Percentiles rank a stretch among this genome's conserved stretches.
Evolutionary conservation across 495 filamentous ascomycete species (phyloP).

Genomic region (Astrocystis sublimbata): DNA sequence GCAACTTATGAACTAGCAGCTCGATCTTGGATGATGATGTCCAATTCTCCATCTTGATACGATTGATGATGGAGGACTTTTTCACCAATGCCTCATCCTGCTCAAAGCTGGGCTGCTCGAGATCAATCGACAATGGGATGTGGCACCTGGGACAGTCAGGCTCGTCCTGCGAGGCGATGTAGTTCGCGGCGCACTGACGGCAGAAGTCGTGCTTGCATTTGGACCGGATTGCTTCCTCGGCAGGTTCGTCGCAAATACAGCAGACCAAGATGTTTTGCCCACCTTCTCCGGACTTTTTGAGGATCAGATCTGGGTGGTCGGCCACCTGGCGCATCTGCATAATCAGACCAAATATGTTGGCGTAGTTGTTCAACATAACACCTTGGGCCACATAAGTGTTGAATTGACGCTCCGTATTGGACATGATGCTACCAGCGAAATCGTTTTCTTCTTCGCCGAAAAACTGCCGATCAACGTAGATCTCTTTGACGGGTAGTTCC

Average conservation of each 20-base stretch:
- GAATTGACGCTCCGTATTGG: slow-evolving; percentile 79
- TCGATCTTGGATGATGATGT: slow-evolving; percentile 98
- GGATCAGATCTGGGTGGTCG: slow-evolving; percentile 90
- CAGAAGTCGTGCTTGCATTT: slow-evolving; percentile 95
- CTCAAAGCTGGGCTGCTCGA: slow-evolving; percentile 90
- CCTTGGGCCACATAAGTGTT: slow-evolving; percentile 93
- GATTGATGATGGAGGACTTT: slow-evolving; percentile 94
- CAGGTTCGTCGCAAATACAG: slow-evolving; percentile 90
- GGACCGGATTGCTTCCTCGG: slow-evolving; percentile 90
- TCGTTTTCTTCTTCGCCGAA: slow-evolving; percentile 95
- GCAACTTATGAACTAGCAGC: slow-evolving; percentile 88
- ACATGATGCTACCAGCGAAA: slow-evolving; percentile 95
- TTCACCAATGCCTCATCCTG: slow-evolving; percentile 81
- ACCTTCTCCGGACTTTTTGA: slow-evolving; percentile 80
- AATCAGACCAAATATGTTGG: slow-evolving; percentile 84
- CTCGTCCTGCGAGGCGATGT: slow-evolving; percentile 69
- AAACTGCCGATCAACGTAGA: slow-evolving; percentile 87
- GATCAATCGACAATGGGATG: slow-evolving; percentile 82
- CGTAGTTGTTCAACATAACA: slow-evolving; percentile 96
- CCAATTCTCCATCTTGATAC: slow-evolving; percentile 97
- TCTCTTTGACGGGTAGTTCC: slow-evolving; percentile 94
- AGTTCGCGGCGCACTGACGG: slow-evolving; percentile 82
- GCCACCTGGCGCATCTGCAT: slow-evolving; percentile 98
- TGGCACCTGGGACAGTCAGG: slow-evolving; percentile 93
- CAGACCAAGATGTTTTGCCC: slow-evolving; percentile 92